Conservation (phyloP, 805 yeast genomes). For the Ogataea angusta region DNA sequence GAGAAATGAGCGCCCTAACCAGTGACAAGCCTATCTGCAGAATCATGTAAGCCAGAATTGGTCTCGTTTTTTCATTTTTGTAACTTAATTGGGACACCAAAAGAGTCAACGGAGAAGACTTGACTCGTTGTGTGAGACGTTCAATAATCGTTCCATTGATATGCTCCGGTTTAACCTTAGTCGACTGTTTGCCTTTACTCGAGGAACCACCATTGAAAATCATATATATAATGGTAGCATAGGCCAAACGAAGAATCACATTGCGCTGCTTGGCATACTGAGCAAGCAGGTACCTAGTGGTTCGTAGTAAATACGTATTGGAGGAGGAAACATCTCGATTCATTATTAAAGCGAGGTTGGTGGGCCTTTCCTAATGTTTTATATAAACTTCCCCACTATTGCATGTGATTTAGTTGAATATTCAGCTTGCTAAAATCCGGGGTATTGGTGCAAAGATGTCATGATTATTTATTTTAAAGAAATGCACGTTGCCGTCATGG, state of each 20-base stretch:
- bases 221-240: constrained; percentile 23
- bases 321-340: not conserved
- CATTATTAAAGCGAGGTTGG: not conserved
- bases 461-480: not conserved
- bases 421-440: constrained; percentile 7
- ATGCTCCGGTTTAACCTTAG: not conserved
- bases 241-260: constrained; percentile 23
- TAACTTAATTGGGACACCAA: constrained; percentile 17
- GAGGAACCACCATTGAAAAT: constrained; percentile 28
- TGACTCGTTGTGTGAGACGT: constrained; percentile 3
- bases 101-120: constrained; percentile 19
- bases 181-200: not conserved
- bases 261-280: constrained; percentile 24
- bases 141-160: not conserved
- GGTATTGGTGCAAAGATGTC: constrained; percentile 11
- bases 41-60: constrained; percentile 30
- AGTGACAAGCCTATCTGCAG: constrained; percentile 60
- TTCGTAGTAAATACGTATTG: constrained; percentile 13
- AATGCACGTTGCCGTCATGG: not conserved
- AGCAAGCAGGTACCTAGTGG: constrained; percentile 12
- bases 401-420: constrained; percentile 8
- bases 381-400: constrained; percentile 8
- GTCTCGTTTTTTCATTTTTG: constrained; percentile 10
- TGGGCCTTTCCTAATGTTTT: not conserved
- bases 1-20: constrained; percentile 66